phyloP scores from a whole-genome alignment of 495 filamentous ascomycete species.

The Xylaria flabelliformis region DNA sequence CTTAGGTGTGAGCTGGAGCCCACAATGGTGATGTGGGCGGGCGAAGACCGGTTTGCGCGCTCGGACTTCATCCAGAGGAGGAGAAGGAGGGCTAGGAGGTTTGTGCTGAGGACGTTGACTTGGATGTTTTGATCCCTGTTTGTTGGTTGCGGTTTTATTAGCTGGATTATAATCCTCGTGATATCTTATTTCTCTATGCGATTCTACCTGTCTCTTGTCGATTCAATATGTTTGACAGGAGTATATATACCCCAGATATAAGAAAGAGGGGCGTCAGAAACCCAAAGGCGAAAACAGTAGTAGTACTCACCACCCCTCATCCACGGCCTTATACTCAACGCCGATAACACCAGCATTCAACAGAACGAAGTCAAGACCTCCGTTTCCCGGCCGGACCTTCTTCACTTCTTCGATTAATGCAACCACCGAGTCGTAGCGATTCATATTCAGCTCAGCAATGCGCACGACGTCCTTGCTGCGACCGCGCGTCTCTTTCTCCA shows the following conservation, averaged over 20 bases:
- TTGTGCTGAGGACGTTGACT: conserved; percentile 60
- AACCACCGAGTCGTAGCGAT: conserved; percentile 46
- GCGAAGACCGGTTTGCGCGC: conserved; percentile 26
- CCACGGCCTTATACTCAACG: conserved; percentile 23
- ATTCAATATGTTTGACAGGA: neutral
- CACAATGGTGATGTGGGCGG: conserved; percentile 32
- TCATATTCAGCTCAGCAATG: conserved; percentile 61
- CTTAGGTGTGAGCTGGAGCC: conserved; percentile 27
- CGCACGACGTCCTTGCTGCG: conserved; percentile 43
- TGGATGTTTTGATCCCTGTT: conserved; percentile 48
- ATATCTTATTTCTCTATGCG: no score
- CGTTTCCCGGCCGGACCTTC: conserved; percentile 27
- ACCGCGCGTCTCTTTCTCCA: conserved; percentile 45
- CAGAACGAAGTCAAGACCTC: conserved; percentile 33
- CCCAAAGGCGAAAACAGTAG: neutral
- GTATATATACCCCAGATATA: no score
- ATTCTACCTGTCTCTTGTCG: no score
- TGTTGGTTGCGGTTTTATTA: neutral
- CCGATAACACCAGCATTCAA: conserved; percentile 35
- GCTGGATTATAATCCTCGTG: no score
- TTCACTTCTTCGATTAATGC: conserved; percentile 47
- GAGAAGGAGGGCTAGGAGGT: conserved; percentile 53
- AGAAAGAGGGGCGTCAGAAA: neutral
- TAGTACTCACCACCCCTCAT: conserved; percentile 37
- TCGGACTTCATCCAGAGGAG: conserved; percentile 39